Conservation (phyloP, 371 early-diverging fungal species). For the Mucor piriformis region DNA sequence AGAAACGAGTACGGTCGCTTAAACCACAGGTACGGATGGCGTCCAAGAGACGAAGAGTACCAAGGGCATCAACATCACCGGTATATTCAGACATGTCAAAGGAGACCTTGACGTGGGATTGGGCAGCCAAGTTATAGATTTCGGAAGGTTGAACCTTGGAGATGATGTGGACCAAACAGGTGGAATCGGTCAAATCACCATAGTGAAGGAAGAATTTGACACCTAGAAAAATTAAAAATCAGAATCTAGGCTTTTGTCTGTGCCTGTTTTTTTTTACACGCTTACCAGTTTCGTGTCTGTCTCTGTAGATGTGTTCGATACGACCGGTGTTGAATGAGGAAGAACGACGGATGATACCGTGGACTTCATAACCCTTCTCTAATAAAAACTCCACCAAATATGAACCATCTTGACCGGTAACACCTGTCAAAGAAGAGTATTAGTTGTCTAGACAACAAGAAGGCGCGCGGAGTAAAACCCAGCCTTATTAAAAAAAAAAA, state of each 20-base stretch:
- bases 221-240: conserved; percentile 31
- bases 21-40: conserved; percentile 83
- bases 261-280: background rate
- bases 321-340: conserved; percentile 85
- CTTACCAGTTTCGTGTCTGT: conserved; percentile 67
- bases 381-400: conserved; percentile 80
- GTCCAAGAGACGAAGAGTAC: conserved; percentile 81
- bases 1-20: conserved; percentile 73
- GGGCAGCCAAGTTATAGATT: conserved; percentile 80
- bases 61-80: conserved; percentile 84
- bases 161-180: conserved; percentile 79
- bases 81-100: conserved; percentile 92
- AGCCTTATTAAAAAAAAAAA: background rate
- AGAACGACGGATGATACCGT: conserved; percentile 85
- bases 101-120: conserved; percentile 87
- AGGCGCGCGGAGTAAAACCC: too few relatives aligned
- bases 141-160: conserved; percentile 79
- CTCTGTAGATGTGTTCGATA: conserved; percentile 81
- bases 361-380: conserved; percentile 80
- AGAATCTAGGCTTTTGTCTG: background rate
- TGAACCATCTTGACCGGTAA: conserved; percentile 87
- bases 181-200: conserved; percentile 87
- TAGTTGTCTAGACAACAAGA: too few relatives aligned
- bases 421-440: conserved; percentile 45
- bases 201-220: conserved; percentile 83